Evolutionary conservation across 805 yeast species (phyloP), one percentile per base, ranked within the genome.

Genomic region (Saccharomyces jurei): DNA sequence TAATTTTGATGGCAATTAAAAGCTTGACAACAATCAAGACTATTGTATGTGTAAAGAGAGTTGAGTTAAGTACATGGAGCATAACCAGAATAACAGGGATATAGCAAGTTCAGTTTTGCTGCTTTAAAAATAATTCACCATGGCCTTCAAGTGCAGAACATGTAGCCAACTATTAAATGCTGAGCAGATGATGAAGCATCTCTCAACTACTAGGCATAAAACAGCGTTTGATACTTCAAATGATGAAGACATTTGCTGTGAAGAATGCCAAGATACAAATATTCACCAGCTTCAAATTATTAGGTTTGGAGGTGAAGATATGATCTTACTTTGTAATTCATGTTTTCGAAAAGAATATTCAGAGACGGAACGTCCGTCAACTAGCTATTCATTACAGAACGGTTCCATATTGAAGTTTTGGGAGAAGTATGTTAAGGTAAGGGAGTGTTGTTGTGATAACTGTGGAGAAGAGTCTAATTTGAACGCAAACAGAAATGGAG

Each of bases 291-390:
- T 82, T 52, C 74, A 71, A 51, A 71, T 82, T 48, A 70, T 78
- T 6, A 65, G 86, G 41, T 79, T 74, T 62, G 86, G 83, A 1
- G 80, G 83, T 29, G 74, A 78, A 17, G 84, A 81, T 60, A 77
- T 82, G 75, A 65, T 75, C 0, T 64, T 81, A 55, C 63, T 80
- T 22, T 82, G 87, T 61, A 70, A 69, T 31, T 49, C 56, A 4
- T 82, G 87, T 63, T 66, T 74, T 22, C 61, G 58, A 32, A 78
- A 77, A 56, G 75, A 72, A 29, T 60, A 59, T 17, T n/a, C 53
- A 10, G 63, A 47, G 5, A 53, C 52, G 22, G 80, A 75, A 13
- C 74, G 71, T 49, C 77, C 83, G 0, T 71, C 78, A 1, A 77
- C 81, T 1, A 77, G 75, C 50, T 81, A 82, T 58, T 69, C 81